These are phyloP conservation scores for Cylindrodendrum hubeiense DNA, from an alignment of 2,329 filamentous ascomycete genomes.

Conservation along the genomic window DNA sequence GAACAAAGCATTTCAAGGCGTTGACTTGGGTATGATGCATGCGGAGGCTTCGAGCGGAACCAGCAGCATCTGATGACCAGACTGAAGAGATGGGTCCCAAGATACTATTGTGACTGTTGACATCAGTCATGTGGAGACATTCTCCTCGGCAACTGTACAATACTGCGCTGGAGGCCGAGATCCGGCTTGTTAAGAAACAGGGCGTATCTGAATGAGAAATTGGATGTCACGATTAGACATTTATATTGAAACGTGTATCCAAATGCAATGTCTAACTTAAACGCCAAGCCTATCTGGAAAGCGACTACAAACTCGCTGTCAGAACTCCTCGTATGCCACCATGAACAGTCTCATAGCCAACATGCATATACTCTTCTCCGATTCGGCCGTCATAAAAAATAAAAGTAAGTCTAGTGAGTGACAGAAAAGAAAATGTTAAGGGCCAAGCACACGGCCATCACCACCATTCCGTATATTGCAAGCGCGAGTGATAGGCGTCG, in stretches of 20 bases:
- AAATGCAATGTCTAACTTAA: slow-evolving; percentile 39
- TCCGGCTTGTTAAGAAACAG: background rate
- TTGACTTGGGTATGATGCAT: slow-evolving; percentile 39
- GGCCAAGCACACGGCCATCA: slow-evolving; percentile 89
- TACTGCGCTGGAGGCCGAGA: slow-evolving; percentile 13
- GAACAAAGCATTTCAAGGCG: slow-evolving; percentile 43
- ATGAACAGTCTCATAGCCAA: slow-evolving; percentile 38
- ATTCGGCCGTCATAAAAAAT: slow-evolving; percentile 32
- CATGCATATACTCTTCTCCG: slow-evolving; percentile 28
- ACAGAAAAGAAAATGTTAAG: slow-evolving; percentile 85
- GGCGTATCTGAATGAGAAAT: background rate
- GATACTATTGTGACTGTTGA: background rate
- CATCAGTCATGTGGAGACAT: background rate
- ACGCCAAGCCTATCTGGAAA: slow-evolving; percentile 36
- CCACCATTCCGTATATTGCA: slow-evolving; percentile 84
- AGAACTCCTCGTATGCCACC: slow-evolving; percentile 37
- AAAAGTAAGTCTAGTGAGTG: slow-evolving; percentile 59
- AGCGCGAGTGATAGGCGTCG: slow-evolving; percentile 81
- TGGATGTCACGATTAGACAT: slow-evolving; percentile 33
- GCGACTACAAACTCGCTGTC: slow-evolving; percentile 30
- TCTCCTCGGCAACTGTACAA: slow-evolving; percentile 29
- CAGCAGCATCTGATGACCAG: slow-evolving; percentile 17
- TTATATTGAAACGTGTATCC: slow-evolving; percentile 36
- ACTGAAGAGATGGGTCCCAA: slow-evolving; percentile 5
- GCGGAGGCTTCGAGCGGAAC: slow-evolving; percentile 1